phyloP scores from a whole-genome alignment of 768 basidiomycete species.

The Coprinellus aureogranulatus region DNA sequence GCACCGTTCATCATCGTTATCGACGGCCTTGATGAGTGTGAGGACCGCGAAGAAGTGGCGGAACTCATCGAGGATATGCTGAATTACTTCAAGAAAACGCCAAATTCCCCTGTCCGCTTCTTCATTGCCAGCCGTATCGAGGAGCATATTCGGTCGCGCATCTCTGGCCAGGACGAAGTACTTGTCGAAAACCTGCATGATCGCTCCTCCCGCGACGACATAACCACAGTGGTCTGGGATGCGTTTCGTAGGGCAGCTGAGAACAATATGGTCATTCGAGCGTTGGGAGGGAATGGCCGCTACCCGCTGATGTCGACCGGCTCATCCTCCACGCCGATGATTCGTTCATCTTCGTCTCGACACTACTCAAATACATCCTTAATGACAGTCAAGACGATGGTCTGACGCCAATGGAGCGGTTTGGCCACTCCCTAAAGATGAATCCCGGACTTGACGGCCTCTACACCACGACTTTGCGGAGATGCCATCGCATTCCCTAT shows the following conservation, averaged over 20 bases:
- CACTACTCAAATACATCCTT: neutral
- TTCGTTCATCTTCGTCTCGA: neutral
- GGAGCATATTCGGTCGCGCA: neutral
- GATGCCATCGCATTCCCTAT: neutral
- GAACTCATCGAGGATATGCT: neutral
- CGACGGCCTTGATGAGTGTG: conserved; percentile 7
- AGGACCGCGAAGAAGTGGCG: neutral
- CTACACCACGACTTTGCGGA: neutral
- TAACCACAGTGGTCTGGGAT: neutral
- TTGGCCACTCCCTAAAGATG: neutral
- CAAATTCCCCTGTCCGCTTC: neutral
- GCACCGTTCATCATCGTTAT: neutral
- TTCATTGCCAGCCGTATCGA: neutral
- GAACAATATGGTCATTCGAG: neutral
- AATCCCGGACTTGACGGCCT: neutral
- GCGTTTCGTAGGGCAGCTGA: neutral
- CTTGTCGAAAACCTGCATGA: neutral
- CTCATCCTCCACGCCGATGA: neutral
- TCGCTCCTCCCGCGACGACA: neutral
- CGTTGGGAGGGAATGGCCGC: neutral
- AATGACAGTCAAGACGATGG: neutral
- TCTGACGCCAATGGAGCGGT: neutral
- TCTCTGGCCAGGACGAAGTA: neutral
- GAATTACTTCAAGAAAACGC: neutral
- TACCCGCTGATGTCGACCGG: neutral